Base-by-base conservation (phyloP, 2,329 filamentous ascomycete species). In the Penicillium crustosum region DNA sequence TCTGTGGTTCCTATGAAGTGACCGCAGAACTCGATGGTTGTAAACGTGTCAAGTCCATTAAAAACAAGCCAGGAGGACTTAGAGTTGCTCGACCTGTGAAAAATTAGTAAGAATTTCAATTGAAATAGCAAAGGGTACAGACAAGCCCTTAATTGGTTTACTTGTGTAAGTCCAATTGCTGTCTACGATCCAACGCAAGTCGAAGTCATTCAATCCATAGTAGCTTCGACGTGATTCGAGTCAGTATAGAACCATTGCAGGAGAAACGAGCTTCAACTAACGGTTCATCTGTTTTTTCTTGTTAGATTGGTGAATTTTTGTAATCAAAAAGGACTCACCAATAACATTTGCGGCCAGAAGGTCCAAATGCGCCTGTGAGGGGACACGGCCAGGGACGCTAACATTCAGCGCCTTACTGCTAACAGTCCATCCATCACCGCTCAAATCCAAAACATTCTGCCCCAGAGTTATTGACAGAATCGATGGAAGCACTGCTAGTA, bases 151-250 rank as follows among this genome's bases (percentile, higher is more conserved):
- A 3, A 86, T 71, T 0, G 73, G 72, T 8, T 70, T 73, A n/a
- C 79, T 80, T 0, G 78, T 81, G 65, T 87, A 88, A 0, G 83
- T 87, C 85, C 85, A 88, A 65, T 87, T 84, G 15, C 74, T 73
- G 64, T 77, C 75, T n/a, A 78, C 77, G 27, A 88, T 77, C 84
- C 84, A 87, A 25, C 83, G 79, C 17, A 84, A 76, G 55, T 85
- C 75, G 64, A 86, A 85, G 63, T 87, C 83, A 58, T 86, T 86
- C 1, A 84, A 70, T 2, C 82, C 83, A 63, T 79, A 79, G 55
- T 84, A 81, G 47, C 78, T 73, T 56, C 5, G 21, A 10, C 10
- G 4, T 17, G 12, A 36, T 36, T 13, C 13, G n/a, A 39, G 42
- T 57, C 38, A 60, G 38, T 23, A 48, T 42, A 17, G 8, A 31